A percentile compares a stretch with the other conserved stretches of the same genome.
phyloP scores from a whole-genome alignment of 1,284 basidiomycete species.

The Leccinum huronense region DNA sequence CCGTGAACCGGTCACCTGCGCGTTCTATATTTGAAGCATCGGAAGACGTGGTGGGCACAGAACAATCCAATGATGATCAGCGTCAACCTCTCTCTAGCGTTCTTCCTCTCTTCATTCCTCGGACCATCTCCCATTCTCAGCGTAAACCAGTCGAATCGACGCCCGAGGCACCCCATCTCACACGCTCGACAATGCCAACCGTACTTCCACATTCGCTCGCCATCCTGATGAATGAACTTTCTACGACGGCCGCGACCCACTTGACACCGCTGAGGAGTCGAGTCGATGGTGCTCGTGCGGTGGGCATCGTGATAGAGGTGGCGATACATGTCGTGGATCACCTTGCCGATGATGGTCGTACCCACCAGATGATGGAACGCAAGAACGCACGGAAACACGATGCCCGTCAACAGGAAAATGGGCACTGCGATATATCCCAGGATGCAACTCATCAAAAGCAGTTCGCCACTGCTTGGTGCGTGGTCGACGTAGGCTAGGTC shows the following conservation, averaged over 20 bases:
- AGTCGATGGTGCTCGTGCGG: constrained; percentile 36
- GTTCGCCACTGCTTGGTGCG: constrained; percentile 52
- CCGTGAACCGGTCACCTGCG: constrained; percentile 77
- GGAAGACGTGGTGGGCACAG: constrained; percentile 67
- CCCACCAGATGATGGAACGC: constrained; percentile 25
- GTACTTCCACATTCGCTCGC: constrained; percentile 50
- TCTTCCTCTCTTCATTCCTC: constrained; percentile 43
- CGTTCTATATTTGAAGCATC: constrained; percentile 86
- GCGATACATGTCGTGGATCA: constrained; percentile 48
- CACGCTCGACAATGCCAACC: constrained; percentile 45
- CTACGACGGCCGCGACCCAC: constrained; percentile 45
- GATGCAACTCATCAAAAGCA: constrained; percentile 35
- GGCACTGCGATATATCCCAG: constrained; percentile 16
- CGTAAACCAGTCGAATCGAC: constrained; percentile 58
- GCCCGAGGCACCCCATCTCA: constrained; percentile 41
- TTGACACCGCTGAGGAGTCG: constrained; percentile 35
- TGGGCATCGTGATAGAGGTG: constrained; percentile 44
- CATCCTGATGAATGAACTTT: constrained; percentile 52
- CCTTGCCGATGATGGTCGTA: constrained; percentile 42
- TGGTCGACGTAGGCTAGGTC: constrained; percentile 45
- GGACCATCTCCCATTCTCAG: constrained; percentile 42
- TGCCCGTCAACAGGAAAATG: constrained; percentile 17
- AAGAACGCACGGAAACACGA: constrained; percentile 14
- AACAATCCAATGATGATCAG: constrained; percentile 33
- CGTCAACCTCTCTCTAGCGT: constrained; percentile 34